Evolutionary conservation across 257 asterid species (phyloP), one percentile per base, ranked within the genome.

Genomic region (Nicotiana benthamiana): DNA sequence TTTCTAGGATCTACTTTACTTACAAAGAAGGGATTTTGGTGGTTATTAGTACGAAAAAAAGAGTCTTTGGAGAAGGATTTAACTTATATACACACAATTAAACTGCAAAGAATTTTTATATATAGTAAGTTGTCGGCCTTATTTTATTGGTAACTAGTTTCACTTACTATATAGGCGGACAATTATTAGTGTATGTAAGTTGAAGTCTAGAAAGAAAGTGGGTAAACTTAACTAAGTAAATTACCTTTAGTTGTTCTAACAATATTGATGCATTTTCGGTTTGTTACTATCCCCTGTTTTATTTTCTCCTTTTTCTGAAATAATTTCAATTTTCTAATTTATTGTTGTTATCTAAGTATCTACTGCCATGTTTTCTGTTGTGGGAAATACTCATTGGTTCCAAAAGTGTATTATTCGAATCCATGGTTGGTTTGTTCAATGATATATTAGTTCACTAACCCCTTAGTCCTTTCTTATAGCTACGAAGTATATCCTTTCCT

Each of bases 1-100:
- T 61, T 79, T 62, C 18, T 40, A 79, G 83, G 79, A 80, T 72
- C 72, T 75, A 22, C 15, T 24, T 43, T 43, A 40, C 32, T 40
- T 70, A 20, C 32, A 20, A 5, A 40, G 5, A 68, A 36, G 4
- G 20, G 30, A 1, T n/a, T 72, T 22, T 22, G 60, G 36, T 46
- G 60, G 1, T n/a, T n/a, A n/a, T 43, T 46, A 72, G 15, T 72
- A 46, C 32, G 12, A 4, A n/a, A n/a, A n/a, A n/a, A n/a, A 40
- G 10, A 68, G 2, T 9, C 12, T 40, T 6, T 56, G 28, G 53
- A 4, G 2, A 36, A 34, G 20, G 2, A 62, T 64, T 62, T 51
- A 51, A 51, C 56, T 13, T 51, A 36, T 6, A 6, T 36, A 36
- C 9, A 36, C 43, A 36, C 32, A 11, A 16, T 24, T 22, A 4